Base-by-base conservation (phyloP, 2,329 filamentous ascomycete genomes). In the Emmonsia crescens region DNA sequence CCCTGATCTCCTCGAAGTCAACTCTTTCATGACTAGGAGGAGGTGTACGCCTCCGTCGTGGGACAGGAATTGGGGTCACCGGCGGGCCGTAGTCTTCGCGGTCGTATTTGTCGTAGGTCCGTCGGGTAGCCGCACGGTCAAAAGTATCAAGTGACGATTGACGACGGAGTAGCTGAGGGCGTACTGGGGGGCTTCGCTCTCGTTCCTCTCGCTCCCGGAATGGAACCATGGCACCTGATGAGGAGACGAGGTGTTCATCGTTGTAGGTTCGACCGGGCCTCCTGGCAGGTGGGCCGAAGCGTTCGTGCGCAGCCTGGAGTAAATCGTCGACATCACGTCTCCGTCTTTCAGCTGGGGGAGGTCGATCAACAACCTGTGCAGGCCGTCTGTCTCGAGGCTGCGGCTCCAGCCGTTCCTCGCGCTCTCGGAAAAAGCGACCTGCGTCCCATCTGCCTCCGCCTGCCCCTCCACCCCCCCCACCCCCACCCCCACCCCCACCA, bases 81-180 rank as follows among this genome's bases (percentile, higher is more conserved):
- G 78, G 65, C 77, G 73, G 62, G 79, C 66, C 63, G 49, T 70
- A 68, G 29, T 64, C 65, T 55, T 81, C 60, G 65, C 69, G 60
- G 64, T 74, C 72, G 49, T 74, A 74, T 62, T 72, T 69, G 63
- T 74, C 70, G 24, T 76, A 70, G 64, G 81, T 81, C 52, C 82
- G 80, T 38, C 81, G 79, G 60, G 80, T 68, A 1, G 89, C 87
- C 33, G 85, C 85, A 57, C 91, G 86, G 74, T 96, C 92, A 71
- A 91, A 96, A 0, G 89, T 96, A 73, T 96, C 92, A 46, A 96
- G 80, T 59, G 91, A 96, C 16, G 91, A 96, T 73, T 96, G 91
- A 51, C 92, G 85, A 62, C 92, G 84, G 58, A 94, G 71, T 65
- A 92, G 81, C 36, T 80, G 80, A 1, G 91, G 91, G 54, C 88